Conservation (phyloP, 1,284 basidiomycete species). For the Ceratobasidium sp. region DNA sequence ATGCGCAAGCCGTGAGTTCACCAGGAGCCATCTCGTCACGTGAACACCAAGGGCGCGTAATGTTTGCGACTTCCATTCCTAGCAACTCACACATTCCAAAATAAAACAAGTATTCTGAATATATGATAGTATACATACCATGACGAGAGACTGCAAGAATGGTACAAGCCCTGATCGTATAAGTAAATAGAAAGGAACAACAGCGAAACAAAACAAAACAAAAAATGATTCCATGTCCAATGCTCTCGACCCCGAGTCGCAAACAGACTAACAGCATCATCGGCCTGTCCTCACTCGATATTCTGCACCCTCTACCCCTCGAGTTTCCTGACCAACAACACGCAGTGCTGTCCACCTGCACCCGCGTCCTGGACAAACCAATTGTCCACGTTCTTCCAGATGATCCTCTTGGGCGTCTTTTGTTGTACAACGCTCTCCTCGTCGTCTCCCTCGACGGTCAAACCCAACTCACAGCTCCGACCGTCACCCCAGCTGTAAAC, state of each 20-base stretch:
- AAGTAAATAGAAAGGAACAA: constrained; percentile 19
- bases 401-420: constrained; percentile 60
- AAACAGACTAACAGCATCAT: neutral
- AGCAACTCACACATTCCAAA: neutral
- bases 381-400: constrained; percentile 54
- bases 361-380: constrained; percentile 57
- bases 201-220: constrained; percentile 3
- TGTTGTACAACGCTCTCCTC: constrained; percentile 56
- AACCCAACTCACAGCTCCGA: constrained; percentile 74
- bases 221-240: constrained; percentile 17
- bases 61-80: too few relatives aligned
- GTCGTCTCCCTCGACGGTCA: constrained; percentile 63
- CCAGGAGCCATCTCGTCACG: too few relatives aligned
- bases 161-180: constrained; percentile 39
- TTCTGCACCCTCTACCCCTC: constrained; percentile 19
- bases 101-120: constrained; percentile 13
- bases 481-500: constrained; percentile 90
- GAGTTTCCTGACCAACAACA: constrained; percentile 51
- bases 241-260: neutral
- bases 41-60: too few relatives aligned
- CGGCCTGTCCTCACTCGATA: neutral
- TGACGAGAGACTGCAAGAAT: constrained; percentile 10
- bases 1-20: too few relatives aligned
- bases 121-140: constrained; percentile 32
- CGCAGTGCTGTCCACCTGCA: constrained; percentile 61